Percentiles rank a stretch among this genome's conserved stretches.
These are phyloP conservation scores for Noccaea caerulescens DNA, from an alignment of 345 rosid genomes.

Conservation along the genomic window DNA sequence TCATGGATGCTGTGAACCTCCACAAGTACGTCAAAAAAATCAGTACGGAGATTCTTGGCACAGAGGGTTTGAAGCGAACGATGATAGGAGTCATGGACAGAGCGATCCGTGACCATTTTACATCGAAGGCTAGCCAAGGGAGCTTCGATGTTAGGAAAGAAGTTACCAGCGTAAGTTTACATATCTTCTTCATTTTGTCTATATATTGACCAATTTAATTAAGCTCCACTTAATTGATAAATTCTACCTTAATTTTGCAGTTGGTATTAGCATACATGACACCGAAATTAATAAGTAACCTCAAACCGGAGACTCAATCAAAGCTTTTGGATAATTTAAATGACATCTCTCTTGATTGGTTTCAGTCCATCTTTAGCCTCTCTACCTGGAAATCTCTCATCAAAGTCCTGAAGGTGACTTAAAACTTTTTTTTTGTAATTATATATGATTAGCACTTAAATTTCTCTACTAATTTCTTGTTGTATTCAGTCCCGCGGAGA, in stretches of 20 bases:
- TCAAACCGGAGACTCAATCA: neutral
- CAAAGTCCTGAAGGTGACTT: constrained; percentile 28
- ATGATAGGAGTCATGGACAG: constrained; percentile 38
- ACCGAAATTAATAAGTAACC: constrained; percentile 26
- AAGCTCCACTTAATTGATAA: too few species aligned
- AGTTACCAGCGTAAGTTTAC: constrained; percentile 5
- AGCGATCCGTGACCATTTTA: constrained; percentile 25
- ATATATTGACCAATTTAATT: too few species aligned
- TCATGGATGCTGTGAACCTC: constrained; percentile 29
- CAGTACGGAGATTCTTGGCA: constrained; percentile 38
- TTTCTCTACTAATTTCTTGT: too few species aligned
- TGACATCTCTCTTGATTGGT: constrained; percentile 29
- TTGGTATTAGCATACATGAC: constrained; percentile 27
- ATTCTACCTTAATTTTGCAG: neutral
- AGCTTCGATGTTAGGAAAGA: neutral
- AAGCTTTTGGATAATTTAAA: constrained; percentile 2
- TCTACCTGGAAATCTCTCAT: constrained; percentile 27
- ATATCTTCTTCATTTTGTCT: too few species aligned
- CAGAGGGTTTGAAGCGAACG: constrained; percentile 37
- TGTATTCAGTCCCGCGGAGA: constrained; percentile 35
- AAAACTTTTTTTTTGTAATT: too few species aligned
- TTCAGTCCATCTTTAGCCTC: constrained; percentile 29
- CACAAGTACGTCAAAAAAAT: constrained; percentile 46
- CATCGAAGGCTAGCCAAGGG: constrained; percentile 35
- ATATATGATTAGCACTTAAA: too few species aligned